Conservation (phyloP, 1,139 yeast genomes). For the Candida albicans region DNA sequence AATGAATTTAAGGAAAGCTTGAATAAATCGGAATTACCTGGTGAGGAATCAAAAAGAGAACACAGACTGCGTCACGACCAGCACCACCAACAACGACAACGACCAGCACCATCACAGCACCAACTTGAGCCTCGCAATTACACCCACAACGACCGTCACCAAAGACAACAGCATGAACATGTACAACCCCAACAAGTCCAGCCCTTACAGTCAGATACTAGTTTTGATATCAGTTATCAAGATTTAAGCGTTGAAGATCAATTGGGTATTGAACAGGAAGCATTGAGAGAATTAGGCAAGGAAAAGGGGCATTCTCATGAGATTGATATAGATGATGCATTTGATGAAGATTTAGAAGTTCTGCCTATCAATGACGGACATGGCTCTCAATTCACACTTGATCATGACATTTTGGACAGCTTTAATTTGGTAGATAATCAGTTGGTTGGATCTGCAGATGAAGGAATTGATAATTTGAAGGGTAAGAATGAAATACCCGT, state of each 20-base stretch:
- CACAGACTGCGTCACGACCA: neutral
- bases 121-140: too few relatives aligned
- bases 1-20: conserved; percentile 49
- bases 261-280: conserved; percentile 37
- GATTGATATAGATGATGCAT: conserved; percentile 9
- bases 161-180: conserved; percentile 1
- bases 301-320: conserved; percentile 2
- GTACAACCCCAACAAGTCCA: conserved; percentile 4
- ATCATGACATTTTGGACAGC: conserved; percentile 7
- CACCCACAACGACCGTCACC: neutral
- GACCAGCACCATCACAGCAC: neutral
- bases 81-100: conserved; percentile 1
- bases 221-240: conserved; percentile 43
- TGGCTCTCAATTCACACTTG: conserved; percentile 6
- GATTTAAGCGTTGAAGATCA: conserved; percentile 45
- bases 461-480: conserved; percentile 2
- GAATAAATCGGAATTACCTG: conserved; percentile 25
- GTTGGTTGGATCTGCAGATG: conserved; percentile 7
- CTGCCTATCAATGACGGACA: conserved; percentile 6
- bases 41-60: conserved; percentile 1
- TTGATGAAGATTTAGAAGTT: conserved; percentile 8
- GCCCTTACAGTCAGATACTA: conserved; percentile 26
- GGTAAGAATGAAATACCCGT: neutral
- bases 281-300: conserved; percentile 14
- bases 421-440: conserved; percentile 9